These are phyloP conservation scores for Tuber brumale DNA, from an alignment of 495 filamentous ascomycete species.

Conservation along the genomic window DNA sequence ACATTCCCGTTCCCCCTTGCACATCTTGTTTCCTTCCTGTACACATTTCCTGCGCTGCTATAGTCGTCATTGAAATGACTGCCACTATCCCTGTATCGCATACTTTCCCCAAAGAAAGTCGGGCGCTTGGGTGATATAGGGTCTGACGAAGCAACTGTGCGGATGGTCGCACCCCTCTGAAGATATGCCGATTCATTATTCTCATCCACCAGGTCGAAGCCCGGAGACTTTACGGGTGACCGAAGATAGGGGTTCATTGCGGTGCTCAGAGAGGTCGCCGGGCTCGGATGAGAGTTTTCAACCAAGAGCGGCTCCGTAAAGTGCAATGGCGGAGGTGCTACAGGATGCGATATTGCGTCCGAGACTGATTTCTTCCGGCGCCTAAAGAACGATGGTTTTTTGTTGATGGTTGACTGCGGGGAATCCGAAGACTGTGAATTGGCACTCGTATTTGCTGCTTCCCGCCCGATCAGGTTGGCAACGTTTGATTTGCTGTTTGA, in stretches of 20 bases:
- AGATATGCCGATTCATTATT: constrained; percentile 32
- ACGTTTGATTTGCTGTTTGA: constrained; percentile 42
- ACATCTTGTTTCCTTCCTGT: constrained; percentile 34
- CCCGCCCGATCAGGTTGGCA: constrained; percentile 23
- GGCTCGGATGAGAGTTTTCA: constrained; percentile 54
- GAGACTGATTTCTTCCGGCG: constrained; percentile 79
- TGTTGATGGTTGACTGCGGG: constrained; percentile 56
- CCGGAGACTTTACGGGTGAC: constrained; percentile 33
- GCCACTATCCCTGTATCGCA: constrained; percentile 31
- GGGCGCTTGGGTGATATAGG: constrained; percentile 39
- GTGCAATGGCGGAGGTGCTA: constrained; percentile 43
- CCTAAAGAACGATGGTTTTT: constrained; percentile 92
- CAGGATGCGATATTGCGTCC: constrained; percentile 51
- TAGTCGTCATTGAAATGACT: constrained; percentile 27
- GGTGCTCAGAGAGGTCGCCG: constrained; percentile 78
- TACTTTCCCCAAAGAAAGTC: constrained; percentile 41
- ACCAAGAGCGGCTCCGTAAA: constrained; percentile 42
- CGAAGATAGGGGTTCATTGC: constrained; percentile 82
- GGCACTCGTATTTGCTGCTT: constrained; percentile 18
- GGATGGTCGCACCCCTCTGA: constrained; percentile 36
- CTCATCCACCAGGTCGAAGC: constrained; percentile 28
- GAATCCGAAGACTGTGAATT: constrained; percentile 32
- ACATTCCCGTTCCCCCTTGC: constrained; percentile 26
- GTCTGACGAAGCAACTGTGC: constrained; percentile 40
- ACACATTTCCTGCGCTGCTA: constrained; percentile 29